These are phyloP conservation scores for Pseudogymnoascus sp. DNA, from an alignment of 2,329 filamentous ascomycete species.

Conservation along the genomic window DNA sequence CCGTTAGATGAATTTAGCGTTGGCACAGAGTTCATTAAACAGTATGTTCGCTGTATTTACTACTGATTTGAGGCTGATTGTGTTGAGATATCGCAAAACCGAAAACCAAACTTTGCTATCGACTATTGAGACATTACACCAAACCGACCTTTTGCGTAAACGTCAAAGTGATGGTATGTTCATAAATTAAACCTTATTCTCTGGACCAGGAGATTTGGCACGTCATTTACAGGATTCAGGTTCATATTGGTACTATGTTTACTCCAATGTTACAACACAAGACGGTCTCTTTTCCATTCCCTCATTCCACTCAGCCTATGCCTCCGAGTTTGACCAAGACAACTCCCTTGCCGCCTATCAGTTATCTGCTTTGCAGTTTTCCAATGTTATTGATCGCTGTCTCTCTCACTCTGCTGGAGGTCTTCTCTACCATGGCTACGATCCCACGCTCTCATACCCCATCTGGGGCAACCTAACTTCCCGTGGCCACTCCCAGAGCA, in stretches of 20 bases:
- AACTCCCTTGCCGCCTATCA: slow-evolving; percentile 7
- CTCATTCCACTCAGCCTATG: slow-evolving; percentile 9
- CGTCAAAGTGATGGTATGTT: slow-evolving; percentile 8
- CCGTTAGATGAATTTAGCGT: slow-evolving; percentile 11
- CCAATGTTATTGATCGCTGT: not conserved
- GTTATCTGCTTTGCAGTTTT: not conserved
- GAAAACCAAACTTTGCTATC: not conserved
- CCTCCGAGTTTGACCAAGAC: not conserved
- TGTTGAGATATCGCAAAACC: not conserved
- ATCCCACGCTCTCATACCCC: not conserved
- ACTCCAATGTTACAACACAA: slow-evolving; percentile 2
- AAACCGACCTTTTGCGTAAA: not conserved
- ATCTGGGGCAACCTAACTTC: slow-evolving; percentile 7
- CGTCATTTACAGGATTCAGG: not conserved
- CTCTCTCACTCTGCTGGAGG: not conserved
- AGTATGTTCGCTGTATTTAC: not conserved
- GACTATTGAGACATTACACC: not conserved
- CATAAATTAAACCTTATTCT: not conserved
- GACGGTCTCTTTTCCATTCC: slow-evolving; percentile 11
- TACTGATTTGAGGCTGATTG: not conserved
- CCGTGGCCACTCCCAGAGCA: not conserved
- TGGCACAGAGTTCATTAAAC: slow-evolving; percentile 10
- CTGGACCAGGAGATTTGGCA: not conserved
- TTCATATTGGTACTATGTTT: not conserved
- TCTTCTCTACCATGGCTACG: slow-evolving; percentile 10